These are phyloP conservation scores for Desmodesmus armatus DNA, from an alignment of 139 green algal genomes.

Conservation along the genomic window DNA sequence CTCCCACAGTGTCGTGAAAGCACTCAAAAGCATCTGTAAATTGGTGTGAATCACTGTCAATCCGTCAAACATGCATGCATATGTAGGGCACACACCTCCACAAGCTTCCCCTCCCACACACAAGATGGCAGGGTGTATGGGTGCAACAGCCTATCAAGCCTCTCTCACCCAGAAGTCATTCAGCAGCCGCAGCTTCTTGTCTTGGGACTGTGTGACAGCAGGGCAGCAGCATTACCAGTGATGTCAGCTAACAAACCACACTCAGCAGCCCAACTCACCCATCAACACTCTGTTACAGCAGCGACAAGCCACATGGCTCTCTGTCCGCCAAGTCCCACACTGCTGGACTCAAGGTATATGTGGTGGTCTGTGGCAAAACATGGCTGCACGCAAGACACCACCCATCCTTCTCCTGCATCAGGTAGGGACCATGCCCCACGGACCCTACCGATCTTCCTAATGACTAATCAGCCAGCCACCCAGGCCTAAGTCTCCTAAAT, in stretches of 20 bases:
- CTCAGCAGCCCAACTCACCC: background rate
- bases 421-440: background rate
- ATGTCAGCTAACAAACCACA: background rate
- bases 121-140: no score
- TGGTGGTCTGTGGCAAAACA: background rate
- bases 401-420: background rate
- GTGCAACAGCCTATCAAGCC: no score
- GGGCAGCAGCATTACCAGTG: background rate
- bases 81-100: no score
- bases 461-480: no score
- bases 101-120: no score
- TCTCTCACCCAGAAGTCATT: slow-evolving; percentile 43
- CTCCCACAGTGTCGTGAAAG: no score
- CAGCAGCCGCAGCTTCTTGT: slow-evolving; percentile 76
- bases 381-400: background rate
- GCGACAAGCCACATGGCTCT: background rate
- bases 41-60: no score
- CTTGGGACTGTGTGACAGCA: slow-evolving; percentile 49
- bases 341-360: background rate
- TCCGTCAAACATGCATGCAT: no score
- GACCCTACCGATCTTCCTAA: no score
- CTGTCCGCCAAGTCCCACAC: background rate
- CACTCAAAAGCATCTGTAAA: no score
- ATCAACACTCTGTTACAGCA: background rate
- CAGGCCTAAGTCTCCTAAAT: background rate